Evolutionary conservation across 2,329 filamentous ascomycete genomes (phyloP), one percentile per base, ranked within the genome.

Genomic region (Hypoxylon sp.): DNA sequence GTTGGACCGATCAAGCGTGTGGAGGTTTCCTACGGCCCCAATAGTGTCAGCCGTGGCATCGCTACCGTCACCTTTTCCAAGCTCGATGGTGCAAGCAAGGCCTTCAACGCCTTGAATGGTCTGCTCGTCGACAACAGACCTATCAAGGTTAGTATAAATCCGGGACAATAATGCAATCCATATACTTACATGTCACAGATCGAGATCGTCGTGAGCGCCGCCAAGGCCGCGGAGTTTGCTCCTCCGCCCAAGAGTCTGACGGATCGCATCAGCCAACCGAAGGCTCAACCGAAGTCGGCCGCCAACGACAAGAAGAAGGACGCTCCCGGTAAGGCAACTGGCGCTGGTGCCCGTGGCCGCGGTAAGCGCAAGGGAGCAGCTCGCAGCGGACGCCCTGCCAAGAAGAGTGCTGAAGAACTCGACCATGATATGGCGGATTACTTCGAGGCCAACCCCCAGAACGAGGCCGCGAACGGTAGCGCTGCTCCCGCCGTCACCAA

Each of bases 351-450:
- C 50, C 78, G 73, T 43, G 79, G 79, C 51, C 80, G 78, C 49
- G 77, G 73, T 45, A 79, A 78, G 50, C 80, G 78, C 63, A 83
- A 81, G 73, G 77, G 78, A 58, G 38, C 20, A 7, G 23, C 73
- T 37, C 87, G 87, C 67, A 88, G 80, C 70, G 80, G 83, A 64
- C 85, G 89, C 69, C 82, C 89, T 66, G 78, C 87, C 70, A 81
- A 96, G 80, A 98, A 98, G 90, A 96, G 92, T 0, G 87, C 89
- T 1, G 94, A 97, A 74, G 93, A 99, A 79, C 87, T 99, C 21
- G 95, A 99, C 74, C 92, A 91, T 3, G 95, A 99, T 76, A 99
- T 99, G 95, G 88, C 87, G 17, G 95, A 98, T 76, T 99, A 99
- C 80, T 98, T 96, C 73, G 86, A 82, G 49, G 70, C 75, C 23